Evolutionary conservation across 1,284 basidiomycete genomes (phyloP).

Genomic region (Ceratorhiza oryzae-sativae): DNA sequence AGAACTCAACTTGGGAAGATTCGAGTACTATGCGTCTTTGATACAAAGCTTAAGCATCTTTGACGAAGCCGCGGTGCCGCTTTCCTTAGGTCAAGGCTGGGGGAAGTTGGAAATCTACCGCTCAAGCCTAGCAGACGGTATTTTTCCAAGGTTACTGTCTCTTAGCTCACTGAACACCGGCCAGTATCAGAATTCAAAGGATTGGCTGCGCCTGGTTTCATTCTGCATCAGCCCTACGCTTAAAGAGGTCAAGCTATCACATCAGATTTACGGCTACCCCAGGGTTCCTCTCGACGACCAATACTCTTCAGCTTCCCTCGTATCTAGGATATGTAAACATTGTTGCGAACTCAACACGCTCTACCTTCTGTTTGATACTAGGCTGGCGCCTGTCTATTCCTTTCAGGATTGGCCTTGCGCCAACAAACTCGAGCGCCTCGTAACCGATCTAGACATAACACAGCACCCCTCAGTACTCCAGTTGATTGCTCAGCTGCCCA

Average conservation of each 20-base stretch:
- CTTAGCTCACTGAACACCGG: background rate
- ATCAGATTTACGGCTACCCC: background rate
- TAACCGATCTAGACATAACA: background rate
- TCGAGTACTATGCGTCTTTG: slow-evolving; percentile 23
- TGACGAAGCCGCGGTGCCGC: background rate
- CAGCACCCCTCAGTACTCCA: background rate
- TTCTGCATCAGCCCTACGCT: background rate
- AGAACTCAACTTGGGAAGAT: slow-evolving; percentile 1
- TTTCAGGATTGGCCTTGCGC: background rate
- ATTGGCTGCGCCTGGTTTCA: background rate
- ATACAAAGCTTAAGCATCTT: slow-evolving; percentile 14
- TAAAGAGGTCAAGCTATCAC: background rate
- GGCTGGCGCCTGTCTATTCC: background rate
- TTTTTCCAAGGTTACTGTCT: background rate
- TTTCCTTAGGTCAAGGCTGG: background rate
- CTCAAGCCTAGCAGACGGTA: background rate
- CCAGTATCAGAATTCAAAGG: background rate
- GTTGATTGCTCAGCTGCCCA: background rate
- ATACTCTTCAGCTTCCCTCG: background rate
- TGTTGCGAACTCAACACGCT: background rate
- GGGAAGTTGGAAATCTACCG: background rate
- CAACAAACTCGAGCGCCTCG: background rate
- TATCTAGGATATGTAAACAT: background rate
- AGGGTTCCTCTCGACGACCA: background rate
- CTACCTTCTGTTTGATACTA: background rate